phyloP scores from a whole-genome alignment of 352 stramenopile genomes.

The Proteromonas lacertae region DNA sequence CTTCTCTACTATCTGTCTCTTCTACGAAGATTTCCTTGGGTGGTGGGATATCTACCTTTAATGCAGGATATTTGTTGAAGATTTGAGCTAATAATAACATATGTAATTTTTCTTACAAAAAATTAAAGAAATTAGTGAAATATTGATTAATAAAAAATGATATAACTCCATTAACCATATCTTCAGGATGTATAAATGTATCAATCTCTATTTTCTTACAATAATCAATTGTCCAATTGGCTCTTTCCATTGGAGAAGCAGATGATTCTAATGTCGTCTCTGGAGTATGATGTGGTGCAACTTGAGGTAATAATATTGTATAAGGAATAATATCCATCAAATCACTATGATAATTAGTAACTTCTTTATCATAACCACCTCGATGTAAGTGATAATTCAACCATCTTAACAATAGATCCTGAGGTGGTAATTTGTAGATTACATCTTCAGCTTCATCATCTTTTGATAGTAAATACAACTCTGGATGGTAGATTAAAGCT shows the following conservation, averaged over 20 bases:
- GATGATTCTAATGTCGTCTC: background rate
- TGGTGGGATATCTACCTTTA: conserved; percentile 4
- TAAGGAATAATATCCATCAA: background rate
- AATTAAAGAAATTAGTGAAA: too few species aligned
- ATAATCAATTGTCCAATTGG: conserved; percentile 38
- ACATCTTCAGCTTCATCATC: conserved; percentile 31
- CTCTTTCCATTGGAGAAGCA: conserved; percentile 19
- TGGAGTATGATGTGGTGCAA: background rate
- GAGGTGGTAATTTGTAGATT: conserved; percentile 48
- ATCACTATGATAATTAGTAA: background rate
- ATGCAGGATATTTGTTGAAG: conserved; percentile 1
- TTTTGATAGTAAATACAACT: conserved; percentile 23
- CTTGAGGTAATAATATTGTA: background rate
- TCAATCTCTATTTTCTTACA: conserved; percentile 26
- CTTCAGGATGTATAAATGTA: conserved; percentile 33
- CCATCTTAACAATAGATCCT: conserved; percentile 56
- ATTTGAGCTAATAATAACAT: conserved; percentile 38
- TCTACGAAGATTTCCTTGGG: conserved; percentile 32
- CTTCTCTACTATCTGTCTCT: conserved; percentile 3
- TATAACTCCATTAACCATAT: conserved; percentile 33
- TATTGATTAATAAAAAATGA: too few species aligned
- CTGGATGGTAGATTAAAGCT: conserved; percentile 53
- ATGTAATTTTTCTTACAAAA: conserved; percentile 47
- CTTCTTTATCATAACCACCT: background rate
- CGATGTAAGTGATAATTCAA: conserved; percentile 53